These are phyloP conservation scores for Tricholoma flavovirens DNA, from an alignment of 768 basidiomycete species.

Conservation along the genomic window DNA sequence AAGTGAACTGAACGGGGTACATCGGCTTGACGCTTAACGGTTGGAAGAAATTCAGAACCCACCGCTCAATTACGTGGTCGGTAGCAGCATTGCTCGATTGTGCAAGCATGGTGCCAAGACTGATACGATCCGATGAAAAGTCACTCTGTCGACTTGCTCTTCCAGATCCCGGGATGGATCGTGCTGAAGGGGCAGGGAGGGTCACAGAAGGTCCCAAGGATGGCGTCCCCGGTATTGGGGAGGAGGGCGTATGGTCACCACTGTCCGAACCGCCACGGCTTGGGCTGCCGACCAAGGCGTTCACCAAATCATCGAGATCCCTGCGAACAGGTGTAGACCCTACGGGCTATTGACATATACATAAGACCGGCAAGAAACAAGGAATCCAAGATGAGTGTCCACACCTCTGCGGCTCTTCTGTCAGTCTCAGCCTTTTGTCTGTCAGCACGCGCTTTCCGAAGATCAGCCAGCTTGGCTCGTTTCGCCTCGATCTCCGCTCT, in stretches of 20 bases:
- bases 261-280: constrained; percentile 45
- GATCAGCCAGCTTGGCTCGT: constrained; percentile 77
- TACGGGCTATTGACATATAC: constrained; percentile 23
- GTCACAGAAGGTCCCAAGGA: constrained; percentile 32
- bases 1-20: constrained; percentile 39
- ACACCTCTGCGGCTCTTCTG: constrained; percentile 33
- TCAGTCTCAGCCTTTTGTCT: constrained; percentile 53
- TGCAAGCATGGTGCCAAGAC: constrained; percentile 37
- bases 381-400: constrained; percentile 6
- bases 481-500: constrained; percentile 90
- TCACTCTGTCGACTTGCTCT: constrained; percentile 70
- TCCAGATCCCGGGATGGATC: constrained; percentile 46
- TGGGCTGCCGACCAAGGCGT: constrained; percentile 47
- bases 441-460: constrained; percentile 72
- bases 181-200: constrained; percentile 30
- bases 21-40: constrained; percentile 7
- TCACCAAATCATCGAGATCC: constrained; percentile 71
- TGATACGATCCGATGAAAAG: constrained; percentile 41
- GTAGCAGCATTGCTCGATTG: constrained; percentile 50
- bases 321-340: constrained; percentile 35
- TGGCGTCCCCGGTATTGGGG: constrained; percentile 71
- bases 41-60: constrained; percentile 16
- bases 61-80: constrained; percentile 70
- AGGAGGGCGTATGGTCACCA: constrained; percentile 66
- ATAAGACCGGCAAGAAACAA: constrained; percentile 1